Base-by-base conservation (phyloP, 352 stramenopile species). In the Phytophthora macrochlamydospora region DNA sequence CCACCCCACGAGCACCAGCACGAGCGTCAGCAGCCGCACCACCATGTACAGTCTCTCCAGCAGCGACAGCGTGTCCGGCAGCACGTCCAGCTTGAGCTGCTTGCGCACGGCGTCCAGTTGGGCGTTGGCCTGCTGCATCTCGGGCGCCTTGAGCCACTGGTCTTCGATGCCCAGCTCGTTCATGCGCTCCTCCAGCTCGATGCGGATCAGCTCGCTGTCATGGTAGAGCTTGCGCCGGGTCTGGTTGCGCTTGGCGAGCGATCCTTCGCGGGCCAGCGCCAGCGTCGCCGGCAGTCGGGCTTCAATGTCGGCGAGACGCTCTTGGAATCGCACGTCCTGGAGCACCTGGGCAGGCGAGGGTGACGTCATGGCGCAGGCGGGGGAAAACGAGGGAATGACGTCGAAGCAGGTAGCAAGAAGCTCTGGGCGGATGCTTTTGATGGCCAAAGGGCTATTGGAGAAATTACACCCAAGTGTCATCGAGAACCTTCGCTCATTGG, bases 161-260 rank as follows among this genome's bases (percentile, higher is more conserved):
- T 57, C 73, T 46, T 92, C 81, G 37, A 92, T 83, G 42, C 80
- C 85, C 18, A 86, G 63, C 51, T 76, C 51, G 64, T 92, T 91
- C 63, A 94, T 75, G 29, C 83, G 73, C 68, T 92, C 87, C 53
- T 95, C 85, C 42, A 95, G 71, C 57, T 95, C 87, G 18, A 95
- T 69, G 58, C 83, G 87, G 51, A 95, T 66, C 31, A 92, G 63
- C 62, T 95, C 87, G 62, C 67, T 81, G 59, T 92, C 84, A 46
- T 75, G 70, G 59, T 95, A 92, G 12, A 93, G 76, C 59, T 85
- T 74, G 62, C 84, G 82, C 18, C 75, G 74, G 45, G 68, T 71
- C 65, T 93, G 85, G 69, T 95, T 95, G 64, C 85, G 83, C 64
- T 82, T 82, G n/a, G 87, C 76, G 30, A 93, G 65, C 59, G 86